These are phyloP conservation scores for Kodamaea ohmeri DNA, from an alignment of 1,139 yeast genomes.

Conservation along the genomic window DNA sequence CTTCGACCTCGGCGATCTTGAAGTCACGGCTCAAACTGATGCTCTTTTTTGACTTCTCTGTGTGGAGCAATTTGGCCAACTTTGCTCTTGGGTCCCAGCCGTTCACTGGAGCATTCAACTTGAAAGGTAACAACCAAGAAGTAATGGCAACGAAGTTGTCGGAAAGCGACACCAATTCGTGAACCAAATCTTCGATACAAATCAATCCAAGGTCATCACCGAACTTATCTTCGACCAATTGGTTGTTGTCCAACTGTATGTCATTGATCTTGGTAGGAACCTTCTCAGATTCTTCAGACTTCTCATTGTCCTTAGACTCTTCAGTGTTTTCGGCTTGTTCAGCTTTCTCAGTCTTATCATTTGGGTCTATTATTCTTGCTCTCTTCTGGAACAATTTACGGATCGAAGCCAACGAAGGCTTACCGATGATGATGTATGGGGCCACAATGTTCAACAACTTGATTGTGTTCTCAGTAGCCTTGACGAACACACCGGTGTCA, in stretches of 20 bases:
- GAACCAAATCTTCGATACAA: slow-evolving; percentile 77
- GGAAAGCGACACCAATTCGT: slow-evolving; percentile 62
- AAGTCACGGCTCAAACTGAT: slow-evolving; percentile 63
- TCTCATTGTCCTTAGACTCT: slow-evolving; percentile 15
- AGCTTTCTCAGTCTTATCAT: slow-evolving; percentile 37
- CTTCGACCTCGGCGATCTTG: slow-evolving; percentile 58
- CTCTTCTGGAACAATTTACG: slow-evolving; percentile 75
- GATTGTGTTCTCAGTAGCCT: slow-evolving; percentile 52
- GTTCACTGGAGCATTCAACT: slow-evolving; percentile 62
- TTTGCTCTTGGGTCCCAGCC: slow-evolving; percentile 69
- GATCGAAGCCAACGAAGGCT: slow-evolving; percentile 66
- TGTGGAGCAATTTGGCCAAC: slow-evolving; percentile 48
- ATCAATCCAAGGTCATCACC: slow-evolving; percentile 65
- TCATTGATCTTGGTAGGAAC: slow-evolving; percentile 25
- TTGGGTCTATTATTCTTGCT: slow-evolving; percentile 51
- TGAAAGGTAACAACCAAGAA: slow-evolving; percentile 67
- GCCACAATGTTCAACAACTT: slow-evolving; percentile 64
- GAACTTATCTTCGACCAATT: slow-evolving; percentile 66
- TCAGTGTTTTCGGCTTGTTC: slow-evolving; percentile 13
- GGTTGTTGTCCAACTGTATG: slow-evolving; percentile 65
- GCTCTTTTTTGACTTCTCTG: slow-evolving; percentile 43
- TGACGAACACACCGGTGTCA: slow-evolving; percentile 71
- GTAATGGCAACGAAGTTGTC: slow-evolving; percentile 59
- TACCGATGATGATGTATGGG: slow-evolving; percentile 71
- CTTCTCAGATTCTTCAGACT: slow-evolving; percentile 33